Base-by-base conservation (phyloP, 176 grass and related monocot species). In the Calamus simplicifolius region DNA sequence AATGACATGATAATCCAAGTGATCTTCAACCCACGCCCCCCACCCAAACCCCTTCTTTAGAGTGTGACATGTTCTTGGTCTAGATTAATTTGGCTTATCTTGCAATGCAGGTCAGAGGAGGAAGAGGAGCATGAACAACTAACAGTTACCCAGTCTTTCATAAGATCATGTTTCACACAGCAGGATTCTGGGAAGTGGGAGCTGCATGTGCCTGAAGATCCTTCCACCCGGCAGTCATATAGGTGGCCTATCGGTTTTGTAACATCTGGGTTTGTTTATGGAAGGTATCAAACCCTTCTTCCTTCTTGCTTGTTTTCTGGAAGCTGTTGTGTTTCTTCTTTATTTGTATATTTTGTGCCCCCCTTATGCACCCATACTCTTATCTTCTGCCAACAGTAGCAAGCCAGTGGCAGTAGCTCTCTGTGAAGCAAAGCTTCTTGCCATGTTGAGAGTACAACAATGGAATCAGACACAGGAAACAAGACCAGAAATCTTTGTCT, bases 171-270 rank as follows among this genome's bases (percentile, higher is more conserved):
- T 76, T 88, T 97, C 73, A 77, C 69, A 52, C 68, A 75, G 69
- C 17, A 78, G 31, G 80, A 80, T 31, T 71, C 74, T 38, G 78
- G 77, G 50, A 74, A 31, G 21, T 74, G 74, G 64, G 66, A 69
- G 50, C 77, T 87, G 26, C 68, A 75, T 29, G 54, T 77, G 38
- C 72, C 81, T 15, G 65, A 90, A 66, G 84, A 88, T 25, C 63
- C 52, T 1, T 29, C 29, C 0, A 5, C 57, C 57, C 19, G 5
- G 29, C 56, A 80, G 58, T 50, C 69, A 2, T 97, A 82, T 55
- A 80, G 87, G 62, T 90, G 92, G 84, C 92, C 87, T 0, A 85
- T 91, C 51, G 87, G 92, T 64, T 97, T 97, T 65, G 54, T 91
- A 48, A 91, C 87, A 21, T 88, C 72, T 0, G 81, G 92, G 29